Evolutionary conservation across 2,329 filamentous ascomycete species (phyloP).

Genomic region (Microascus cirrosus): DNA sequence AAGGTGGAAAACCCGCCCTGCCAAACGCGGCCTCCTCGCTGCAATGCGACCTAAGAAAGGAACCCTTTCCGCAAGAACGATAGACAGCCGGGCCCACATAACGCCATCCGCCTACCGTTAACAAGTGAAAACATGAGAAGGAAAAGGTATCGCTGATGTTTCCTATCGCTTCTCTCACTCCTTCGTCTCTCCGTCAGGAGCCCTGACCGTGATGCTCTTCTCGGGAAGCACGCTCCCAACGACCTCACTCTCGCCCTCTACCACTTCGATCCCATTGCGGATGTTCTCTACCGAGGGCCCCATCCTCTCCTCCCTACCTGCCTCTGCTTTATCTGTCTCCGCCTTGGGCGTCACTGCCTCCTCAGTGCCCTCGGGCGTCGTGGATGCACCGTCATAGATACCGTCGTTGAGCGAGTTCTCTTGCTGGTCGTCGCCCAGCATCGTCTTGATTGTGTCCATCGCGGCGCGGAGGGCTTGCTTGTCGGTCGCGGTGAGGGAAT

Average conservation of each 20-base stretch:
- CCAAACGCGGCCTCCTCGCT: background rate
- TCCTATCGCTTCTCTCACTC: background rate
- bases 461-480: slow-evolving; percentile 1
- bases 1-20: too few relatives aligned
- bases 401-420: background rate
- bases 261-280: background rate
- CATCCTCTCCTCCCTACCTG: background rate
- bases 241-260: background rate
- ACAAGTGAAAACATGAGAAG: background rate
- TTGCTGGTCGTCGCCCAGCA: background rate
- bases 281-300: background rate
- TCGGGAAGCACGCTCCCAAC: background rate
- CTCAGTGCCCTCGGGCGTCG: slow-evolving; percentile 2
- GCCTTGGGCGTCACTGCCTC: slow-evolving; percentile 1
- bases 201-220: background rate
- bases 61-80: too few relatives aligned
- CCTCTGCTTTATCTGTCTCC: background rate
- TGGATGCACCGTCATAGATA: slow-evolving; percentile 1
- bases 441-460: slow-evolving; percentile 3
- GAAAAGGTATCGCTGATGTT: background rate
- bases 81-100: too few relatives aligned
- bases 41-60: background rate
- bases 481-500: background rate
- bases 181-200: background rate
- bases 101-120: background rate